Percentiles rank a stretch among this genome's conserved stretches.
Evolutionary conservation across 2,329 filamentous ascomycete genomes (phyloP).

Genomic region (Penicillium brasilianum): DNA sequence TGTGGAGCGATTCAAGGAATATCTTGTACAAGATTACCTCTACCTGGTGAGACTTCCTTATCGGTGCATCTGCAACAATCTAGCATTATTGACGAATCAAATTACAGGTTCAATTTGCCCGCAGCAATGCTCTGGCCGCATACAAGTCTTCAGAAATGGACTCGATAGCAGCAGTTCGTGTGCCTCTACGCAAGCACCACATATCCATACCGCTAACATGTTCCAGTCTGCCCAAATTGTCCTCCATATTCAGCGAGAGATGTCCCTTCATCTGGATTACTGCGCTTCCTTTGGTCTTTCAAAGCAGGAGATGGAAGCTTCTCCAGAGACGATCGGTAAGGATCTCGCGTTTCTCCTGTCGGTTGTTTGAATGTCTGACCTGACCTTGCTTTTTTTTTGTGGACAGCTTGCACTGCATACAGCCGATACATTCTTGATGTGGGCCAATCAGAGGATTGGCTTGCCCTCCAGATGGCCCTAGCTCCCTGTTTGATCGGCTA

Average conservation of each 20-base stretch:
- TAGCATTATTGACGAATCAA: slow-evolving; percentile 11
- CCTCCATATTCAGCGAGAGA: slow-evolving; percentile 77
- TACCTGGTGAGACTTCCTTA: slow-evolving; percentile 67
- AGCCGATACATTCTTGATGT: slow-evolving; percentile 87
- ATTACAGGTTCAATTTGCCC: slow-evolving; percentile 76
- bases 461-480: slow-evolving; percentile 82
- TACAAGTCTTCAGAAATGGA: slow-evolving; percentile 80
- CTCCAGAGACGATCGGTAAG: slow-evolving; percentile 74
- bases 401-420: slow-evolving; percentile 75
- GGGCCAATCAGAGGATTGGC: slow-evolving; percentile 84
- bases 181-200: neutral
- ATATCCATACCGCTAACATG: slow-evolving; percentile 3
- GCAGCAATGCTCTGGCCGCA: slow-evolving; percentile 81
- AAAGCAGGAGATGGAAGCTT: slow-evolving; percentile 70
- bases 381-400: slow-evolving; percentile 15
- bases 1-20: slow-evolving; percentile 79
- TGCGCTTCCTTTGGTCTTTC: slow-evolving; percentile 81
- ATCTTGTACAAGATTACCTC: slow-evolving; percentile 90
- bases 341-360: neutral
- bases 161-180: slow-evolving; percentile 72
- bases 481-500: slow-evolving; percentile 92
- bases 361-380: neutral
- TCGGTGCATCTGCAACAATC: neutral
- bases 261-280: slow-evolving; percentile 79
- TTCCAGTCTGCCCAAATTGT: slow-evolving; percentile 70